Percentiles rank a stretch among this genome's conserved stretches.
Conservation (phyloP, 2,329 filamentous ascomycete species). For the Hirsutella rhossiliensis region DNA sequence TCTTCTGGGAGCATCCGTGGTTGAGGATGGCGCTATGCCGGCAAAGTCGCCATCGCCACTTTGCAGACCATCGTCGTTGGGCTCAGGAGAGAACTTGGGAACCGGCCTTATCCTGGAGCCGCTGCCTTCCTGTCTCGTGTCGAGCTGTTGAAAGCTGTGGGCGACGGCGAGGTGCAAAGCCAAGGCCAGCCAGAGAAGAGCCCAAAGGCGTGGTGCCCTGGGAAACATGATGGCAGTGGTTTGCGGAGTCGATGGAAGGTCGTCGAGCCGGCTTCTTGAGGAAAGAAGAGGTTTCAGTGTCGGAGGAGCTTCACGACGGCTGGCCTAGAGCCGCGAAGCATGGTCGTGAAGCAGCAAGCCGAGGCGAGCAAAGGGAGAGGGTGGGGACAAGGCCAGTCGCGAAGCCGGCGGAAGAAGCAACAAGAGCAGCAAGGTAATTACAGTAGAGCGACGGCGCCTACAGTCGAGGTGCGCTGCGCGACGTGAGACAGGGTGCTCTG, state of each 20-base stretch:
- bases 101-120: not conserved
- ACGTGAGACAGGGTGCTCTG: slow-evolving; percentile 1
- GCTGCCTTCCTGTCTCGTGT: slow-evolving; percentile 16
- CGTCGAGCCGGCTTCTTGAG: slow-evolving; percentile 1
- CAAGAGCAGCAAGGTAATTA: slow-evolving; percentile 1
- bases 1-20: not conserved
- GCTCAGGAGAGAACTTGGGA: not conserved
- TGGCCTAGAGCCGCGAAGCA: slow-evolving; percentile 7
- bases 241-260: not conserved
- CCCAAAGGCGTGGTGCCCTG: slow-evolving; percentile 20
- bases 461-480: not conserved
- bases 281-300: slow-evolving; percentile 3
- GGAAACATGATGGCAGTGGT: slow-evolving; percentile 18
- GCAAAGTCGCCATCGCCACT: not conserved
- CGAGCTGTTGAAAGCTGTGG: slow-evolving; percentile 15
- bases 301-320: slow-evolving; percentile 8
- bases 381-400: not conserved
- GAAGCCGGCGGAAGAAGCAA: not conserved
- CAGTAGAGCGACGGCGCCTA: not conserved
- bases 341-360: slow-evolving; percentile 3
- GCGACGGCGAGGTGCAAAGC: slow-evolving; percentile 24
- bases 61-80: not conserved
- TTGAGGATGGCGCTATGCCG: not conserved
- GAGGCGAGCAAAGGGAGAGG: not conserved
- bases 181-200: slow-evolving; percentile 26